Percentiles rank a stretch among this genome's conserved stretches.
phyloP scores from a whole-genome alignment of 306 rosid species.

The Castanopsis chinensis region DNA sequence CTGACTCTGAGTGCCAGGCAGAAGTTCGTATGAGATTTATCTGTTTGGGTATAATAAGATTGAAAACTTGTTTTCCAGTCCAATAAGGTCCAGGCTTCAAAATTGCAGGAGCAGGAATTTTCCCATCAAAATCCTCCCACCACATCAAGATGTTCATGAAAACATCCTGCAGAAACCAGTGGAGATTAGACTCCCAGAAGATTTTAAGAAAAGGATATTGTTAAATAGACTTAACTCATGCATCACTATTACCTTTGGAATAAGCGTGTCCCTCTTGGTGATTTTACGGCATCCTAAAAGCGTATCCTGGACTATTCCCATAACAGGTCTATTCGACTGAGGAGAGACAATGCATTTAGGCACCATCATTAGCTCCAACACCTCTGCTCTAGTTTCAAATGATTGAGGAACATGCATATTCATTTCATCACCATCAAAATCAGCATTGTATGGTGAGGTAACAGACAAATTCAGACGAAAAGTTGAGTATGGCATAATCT shows the following conservation, averaged over 20 bases:
- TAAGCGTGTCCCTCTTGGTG: slow-evolving; percentile 94
- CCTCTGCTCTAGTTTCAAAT: slow-evolving; percentile 99
- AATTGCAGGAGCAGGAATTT: slow-evolving; percentile 90
- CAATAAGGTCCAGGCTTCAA: slow-evolving; percentile 96
- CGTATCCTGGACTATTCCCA: slow-evolving; percentile 98
- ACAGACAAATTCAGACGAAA: slow-evolving; percentile 91
- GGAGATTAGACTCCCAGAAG: slow-evolving; percentile 23
- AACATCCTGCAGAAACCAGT: slow-evolving; percentile 66
- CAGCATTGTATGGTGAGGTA: slow-evolving; percentile 97
- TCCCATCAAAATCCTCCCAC: slow-evolving; percentile 99
- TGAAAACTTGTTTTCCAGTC: slow-evolving; percentile 99
- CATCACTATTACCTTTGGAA: slow-evolving; percentile 63
- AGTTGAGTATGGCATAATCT: slow-evolving; percentile 98
- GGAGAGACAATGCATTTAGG: slow-evolving; percentile 99
- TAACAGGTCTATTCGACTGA: slow-evolving; percentile 92
- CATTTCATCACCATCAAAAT: slow-evolving; percentile 99
- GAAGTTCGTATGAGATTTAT: slow-evolving; percentile 85
- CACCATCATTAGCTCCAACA: slow-evolving; percentile 98
- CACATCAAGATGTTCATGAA: slow-evolving; percentile 99
- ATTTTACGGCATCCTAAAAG: slow-evolving; percentile 92
- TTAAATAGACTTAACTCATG: not conserved
- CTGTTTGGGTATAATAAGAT: slow-evolving; percentile 92
- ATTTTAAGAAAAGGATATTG: slow-evolving; percentile 8
- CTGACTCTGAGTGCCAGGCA: slow-evolving; percentile 88
- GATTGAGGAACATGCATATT: slow-evolving; percentile 99